Percentiles rank a stretch among this genome's conserved stretches.
phyloP scores from a whole-genome alignment of 2,329 filamentous ascomycete species.

The Penicillium sp. region DNA sequence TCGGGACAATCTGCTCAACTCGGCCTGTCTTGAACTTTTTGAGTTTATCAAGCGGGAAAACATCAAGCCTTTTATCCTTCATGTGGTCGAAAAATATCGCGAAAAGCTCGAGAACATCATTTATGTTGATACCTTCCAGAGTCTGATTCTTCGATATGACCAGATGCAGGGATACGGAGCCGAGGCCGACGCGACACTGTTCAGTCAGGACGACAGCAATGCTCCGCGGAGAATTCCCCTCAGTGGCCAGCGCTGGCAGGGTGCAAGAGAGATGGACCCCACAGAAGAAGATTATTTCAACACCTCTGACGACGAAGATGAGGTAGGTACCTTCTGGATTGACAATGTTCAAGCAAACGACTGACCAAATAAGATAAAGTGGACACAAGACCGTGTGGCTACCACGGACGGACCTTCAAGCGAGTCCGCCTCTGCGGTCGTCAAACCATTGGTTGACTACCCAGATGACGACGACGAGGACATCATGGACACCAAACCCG shows the following conservation, averaged over 20 bases:
- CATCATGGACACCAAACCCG: conserved; percentile 57
- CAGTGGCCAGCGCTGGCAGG: conserved; percentile 64
- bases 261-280: conserved; percentile 78
- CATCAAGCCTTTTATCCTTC: conserved; percentile 75
- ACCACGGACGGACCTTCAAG: conserved; percentile 49
- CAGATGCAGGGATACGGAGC: conserved; percentile 68
- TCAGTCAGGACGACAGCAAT: conserved; percentile 68
- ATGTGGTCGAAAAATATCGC: conserved; percentile 80
- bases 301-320: conserved; percentile 81
- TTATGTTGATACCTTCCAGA: conserved; percentile 81
- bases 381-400: conserved; percentile 40
- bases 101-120: conserved; percentile 73
- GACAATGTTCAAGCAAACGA: not conserved
- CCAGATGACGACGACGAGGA: conserved; percentile 83
- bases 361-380: conserved; percentile 24
- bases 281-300: conserved; percentile 95
- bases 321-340: conserved; percentile 36
- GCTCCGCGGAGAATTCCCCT: conserved; percentile 46
- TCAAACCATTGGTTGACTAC: conserved; percentile 85
- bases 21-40: conserved; percentile 90
- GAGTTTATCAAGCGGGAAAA: conserved; percentile 83
- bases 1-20: conserved; percentile 89
- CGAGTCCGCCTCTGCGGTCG: conserved; percentile 58
- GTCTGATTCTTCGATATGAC: conserved; percentile 74
- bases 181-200: conserved; percentile 64